phyloP scores from a whole-genome alignment of 108 stramenopile genomes.

The Nitzschia palea region DNA sequence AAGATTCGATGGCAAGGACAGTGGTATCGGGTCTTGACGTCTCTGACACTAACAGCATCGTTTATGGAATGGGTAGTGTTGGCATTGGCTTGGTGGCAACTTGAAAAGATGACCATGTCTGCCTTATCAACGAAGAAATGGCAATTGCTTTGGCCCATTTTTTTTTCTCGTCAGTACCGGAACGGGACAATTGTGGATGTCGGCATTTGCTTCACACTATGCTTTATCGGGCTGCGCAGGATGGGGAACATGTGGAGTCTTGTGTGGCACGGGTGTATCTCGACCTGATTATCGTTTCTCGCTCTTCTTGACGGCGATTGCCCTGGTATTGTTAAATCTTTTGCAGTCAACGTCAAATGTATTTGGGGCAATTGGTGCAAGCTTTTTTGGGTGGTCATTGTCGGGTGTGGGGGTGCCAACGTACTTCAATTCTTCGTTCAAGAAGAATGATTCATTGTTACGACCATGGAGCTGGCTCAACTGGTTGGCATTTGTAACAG shows the following conservation, averaged over 20 bases:
- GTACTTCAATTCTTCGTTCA: background rate
- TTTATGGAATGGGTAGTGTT: conserved; percentile 27
- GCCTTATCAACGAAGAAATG: background rate
- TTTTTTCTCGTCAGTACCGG: conserved; percentile 17
- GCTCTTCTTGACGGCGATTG: conserved; percentile 34
- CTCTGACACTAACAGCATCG: conserved; percentile 18
- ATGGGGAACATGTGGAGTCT: conserved; percentile 45
- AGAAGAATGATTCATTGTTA: conserved; percentile 6
- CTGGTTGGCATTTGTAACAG: conserved; percentile 12
- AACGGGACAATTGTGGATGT: conserved; percentile 48
- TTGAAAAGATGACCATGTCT: background rate
- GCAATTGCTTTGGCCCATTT: conserved; percentile 20
- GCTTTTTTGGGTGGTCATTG: conserved; percentile 40
- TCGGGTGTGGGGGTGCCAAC: conserved; percentile 1
- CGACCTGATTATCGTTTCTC: conserved; percentile 25
- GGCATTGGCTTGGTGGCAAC: conserved; percentile 26
- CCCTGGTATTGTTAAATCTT: conserved; percentile 19
- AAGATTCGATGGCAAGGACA: conserved; percentile 10
- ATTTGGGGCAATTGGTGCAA: conserved; percentile 25
- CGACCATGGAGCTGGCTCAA: conserved; percentile 3
- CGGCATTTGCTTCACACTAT: conserved; percentile 25
- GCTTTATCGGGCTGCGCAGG: conserved; percentile 27
- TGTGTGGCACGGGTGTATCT: conserved; percentile 39
- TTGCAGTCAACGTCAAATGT: conserved; percentile 23
- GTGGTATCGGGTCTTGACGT: conserved; percentile 21